phyloP scores from a whole-genome alignment of 73 alveolate species.

The Paramecium pentaurelia region DNA sequence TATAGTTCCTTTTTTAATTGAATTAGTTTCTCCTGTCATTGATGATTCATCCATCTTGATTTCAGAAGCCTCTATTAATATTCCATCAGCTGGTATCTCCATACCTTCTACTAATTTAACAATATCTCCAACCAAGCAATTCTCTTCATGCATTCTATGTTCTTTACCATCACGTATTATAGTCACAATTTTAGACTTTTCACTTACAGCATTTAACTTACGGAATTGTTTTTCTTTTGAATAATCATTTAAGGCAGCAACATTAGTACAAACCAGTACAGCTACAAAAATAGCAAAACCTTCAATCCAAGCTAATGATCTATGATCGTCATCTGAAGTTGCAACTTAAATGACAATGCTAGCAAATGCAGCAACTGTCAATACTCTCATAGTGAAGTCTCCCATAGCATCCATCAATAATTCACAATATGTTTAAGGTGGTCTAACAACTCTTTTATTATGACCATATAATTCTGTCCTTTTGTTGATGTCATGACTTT shows the following conservation, averaged over 20 bases:
- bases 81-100: conserved; percentile 85
- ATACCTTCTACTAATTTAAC: conserved; percentile 73
- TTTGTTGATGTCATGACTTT: not conserved
- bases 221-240: conserved; percentile 77
- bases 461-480: conserved; percentile 57
- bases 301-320: conserved; percentile 87
- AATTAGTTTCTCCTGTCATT: conserved; percentile 82
- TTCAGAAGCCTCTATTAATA: conserved; percentile 67
- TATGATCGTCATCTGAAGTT: conserved; percentile 73
- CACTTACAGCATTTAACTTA: conserved; percentile 61
- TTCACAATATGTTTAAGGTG: conserved; percentile 57
- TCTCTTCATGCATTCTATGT: conserved; percentile 55
- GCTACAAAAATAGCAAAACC: conserved; percentile 94
- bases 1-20: conserved; percentile 64
- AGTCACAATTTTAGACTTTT: conserved; percentile 53
- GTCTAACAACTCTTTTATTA: conserved; percentile 49
- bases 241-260: conserved; percentile 87
- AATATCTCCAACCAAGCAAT: conserved; percentile 80
- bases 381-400: conserved; percentile 91
- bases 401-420: conserved; percentile 85
- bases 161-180: conserved; percentile 71
- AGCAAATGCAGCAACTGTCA: conserved; percentile 92
- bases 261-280: conserved; percentile 86
- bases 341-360: conserved; percentile 89
- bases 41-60: conserved; percentile 75